These are phyloP conservation scores for Trametes cingulata DNA, from an alignment of 768 basidiomycete species.

Conservation along the genomic window DNA sequence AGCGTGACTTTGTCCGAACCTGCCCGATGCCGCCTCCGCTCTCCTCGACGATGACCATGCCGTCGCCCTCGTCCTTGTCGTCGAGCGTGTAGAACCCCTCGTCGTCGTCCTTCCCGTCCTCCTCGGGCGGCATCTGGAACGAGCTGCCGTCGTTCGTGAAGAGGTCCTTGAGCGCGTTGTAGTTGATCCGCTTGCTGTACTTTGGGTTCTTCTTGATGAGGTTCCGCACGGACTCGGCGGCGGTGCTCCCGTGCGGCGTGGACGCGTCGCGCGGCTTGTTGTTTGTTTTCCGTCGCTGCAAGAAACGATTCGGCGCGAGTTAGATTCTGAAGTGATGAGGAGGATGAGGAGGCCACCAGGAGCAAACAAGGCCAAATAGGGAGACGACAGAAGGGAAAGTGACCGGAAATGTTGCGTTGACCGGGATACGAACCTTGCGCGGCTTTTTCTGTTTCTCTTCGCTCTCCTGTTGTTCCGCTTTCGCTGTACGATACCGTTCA, in stretches of 20 bases:
- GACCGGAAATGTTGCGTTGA: constrained; percentile 34
- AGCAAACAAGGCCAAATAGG: constrained; percentile 14
- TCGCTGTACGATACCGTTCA: constrained; percentile 59
- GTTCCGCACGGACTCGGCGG: constrained; percentile 75
- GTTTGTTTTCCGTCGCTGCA: constrained; percentile 66
- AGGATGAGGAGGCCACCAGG: neutral
- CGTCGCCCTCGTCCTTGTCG: constrained; percentile 43
- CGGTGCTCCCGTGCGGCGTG: constrained; percentile 66
- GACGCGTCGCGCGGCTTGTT: constrained; percentile 74
- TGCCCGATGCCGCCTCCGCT: constrained; percentile 37
- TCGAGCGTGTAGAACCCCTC: constrained; percentile 58
- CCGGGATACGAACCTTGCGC: constrained; percentile 74
- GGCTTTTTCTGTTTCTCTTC: constrained; percentile 49
- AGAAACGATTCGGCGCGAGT: neutral
- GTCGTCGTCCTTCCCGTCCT: constrained; percentile 50
- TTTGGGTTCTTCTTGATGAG: constrained; percentile 83
- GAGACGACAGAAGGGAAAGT: constrained; percentile 20
- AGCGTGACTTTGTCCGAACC: constrained; percentile 15
- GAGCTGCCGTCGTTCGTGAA: constrained; percentile 42
- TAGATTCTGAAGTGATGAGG: neutral
- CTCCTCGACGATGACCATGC: constrained; percentile 40
- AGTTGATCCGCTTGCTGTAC: constrained; percentile 93
- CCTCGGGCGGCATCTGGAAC: constrained; percentile 24
- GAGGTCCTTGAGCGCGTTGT: constrained; percentile 81
- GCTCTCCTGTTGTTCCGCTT: constrained; percentile 53